phyloP scores from a whole-genome alignment of 345 rosid species.

The Cardamine occulta region DNA sequence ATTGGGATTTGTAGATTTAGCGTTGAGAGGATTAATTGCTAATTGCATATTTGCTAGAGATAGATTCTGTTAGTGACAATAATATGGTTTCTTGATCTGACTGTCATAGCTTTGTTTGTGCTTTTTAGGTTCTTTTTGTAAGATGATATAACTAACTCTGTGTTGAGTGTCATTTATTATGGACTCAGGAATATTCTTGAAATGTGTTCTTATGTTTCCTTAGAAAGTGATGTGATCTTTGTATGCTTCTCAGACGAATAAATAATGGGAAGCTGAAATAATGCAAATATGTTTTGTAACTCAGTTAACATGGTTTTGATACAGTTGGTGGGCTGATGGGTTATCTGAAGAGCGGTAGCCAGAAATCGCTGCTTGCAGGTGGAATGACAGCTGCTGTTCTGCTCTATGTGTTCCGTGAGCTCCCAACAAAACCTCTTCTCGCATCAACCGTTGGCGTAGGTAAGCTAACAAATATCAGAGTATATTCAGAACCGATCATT shows the following conservation, averaged over 20 bases:
- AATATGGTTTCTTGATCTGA: neutral
- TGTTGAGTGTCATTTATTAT: no score
- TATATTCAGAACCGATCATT: neutral
- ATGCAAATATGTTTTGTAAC: neutral
- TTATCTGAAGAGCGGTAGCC: constrained; percentile 87
- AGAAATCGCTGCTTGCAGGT: constrained; percentile 83
- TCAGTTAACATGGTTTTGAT: neutral
- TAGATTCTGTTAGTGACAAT: neutral
- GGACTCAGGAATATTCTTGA: no score
- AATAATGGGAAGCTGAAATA: neutral
- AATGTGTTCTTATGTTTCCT: no score
- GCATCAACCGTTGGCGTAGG: constrained; percentile 91
- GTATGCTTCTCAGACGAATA: no score
- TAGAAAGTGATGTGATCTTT: neutral
- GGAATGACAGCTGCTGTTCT: constrained; percentile 73
- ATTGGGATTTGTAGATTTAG: neutral
- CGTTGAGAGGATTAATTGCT: neutral
- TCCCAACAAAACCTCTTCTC: constrained; percentile 71
- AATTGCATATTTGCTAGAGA: constrained; percentile 1
- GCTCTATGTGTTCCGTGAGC: constrained; percentile 68
- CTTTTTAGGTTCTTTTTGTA: neutral
- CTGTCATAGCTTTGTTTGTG: constrained; percentile 1
- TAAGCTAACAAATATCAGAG: constrained; percentile 10
- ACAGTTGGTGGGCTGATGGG: constrained; percentile 94
- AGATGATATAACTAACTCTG: no score